These are phyloP conservation scores for Phaeosphaeria sp. DNA, from an alignment of 2,329 filamentous ascomycete species.

Conservation along the genomic window DNA sequence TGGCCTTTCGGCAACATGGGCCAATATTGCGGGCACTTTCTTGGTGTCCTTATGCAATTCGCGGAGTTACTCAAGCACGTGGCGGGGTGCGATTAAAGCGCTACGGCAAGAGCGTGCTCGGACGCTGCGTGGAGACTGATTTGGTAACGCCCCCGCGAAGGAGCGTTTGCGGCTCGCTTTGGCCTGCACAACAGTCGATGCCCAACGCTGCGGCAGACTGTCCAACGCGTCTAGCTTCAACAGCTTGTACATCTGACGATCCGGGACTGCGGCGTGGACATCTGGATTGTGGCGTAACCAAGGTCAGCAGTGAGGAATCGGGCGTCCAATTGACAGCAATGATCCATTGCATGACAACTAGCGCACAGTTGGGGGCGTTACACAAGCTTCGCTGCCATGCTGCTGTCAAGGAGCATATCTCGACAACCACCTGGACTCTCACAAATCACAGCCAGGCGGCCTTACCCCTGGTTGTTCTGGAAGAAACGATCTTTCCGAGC, in stretches of 20 bases:
- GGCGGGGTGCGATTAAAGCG: not conserved
- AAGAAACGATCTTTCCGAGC: not conserved
- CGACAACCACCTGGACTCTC: not conserved
- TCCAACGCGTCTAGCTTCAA: not conserved
- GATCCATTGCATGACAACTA: not conserved
- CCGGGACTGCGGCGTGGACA: not conserved
- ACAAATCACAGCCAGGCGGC: not conserved
- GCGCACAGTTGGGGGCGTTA: constrained; percentile 1
- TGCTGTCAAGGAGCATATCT: constrained; percentile 7
- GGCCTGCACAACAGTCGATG: constrained; percentile 6
- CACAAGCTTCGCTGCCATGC: constrained; percentile 10
- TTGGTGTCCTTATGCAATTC: not conserved
- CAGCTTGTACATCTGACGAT: not conserved
- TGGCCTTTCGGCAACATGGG: constrained; percentile 1
- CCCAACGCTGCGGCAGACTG: constrained; percentile 8
- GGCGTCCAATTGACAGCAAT: not conserved
- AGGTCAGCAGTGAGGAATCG: not conserved
- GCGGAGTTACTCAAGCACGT: constrained; percentile 7
- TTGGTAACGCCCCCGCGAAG: not conserved
- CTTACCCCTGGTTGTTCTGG: not conserved
- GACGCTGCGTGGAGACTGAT: not conserved
- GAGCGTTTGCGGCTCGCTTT: constrained; percentile 2
- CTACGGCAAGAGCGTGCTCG: not conserved
- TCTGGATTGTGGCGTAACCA: not conserved
- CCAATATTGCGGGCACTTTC: constrained; percentile 8